Base-by-base conservation (phyloP, 2,329 filamentous ascomycete genomes). In the Beauveria asiatica region DNA sequence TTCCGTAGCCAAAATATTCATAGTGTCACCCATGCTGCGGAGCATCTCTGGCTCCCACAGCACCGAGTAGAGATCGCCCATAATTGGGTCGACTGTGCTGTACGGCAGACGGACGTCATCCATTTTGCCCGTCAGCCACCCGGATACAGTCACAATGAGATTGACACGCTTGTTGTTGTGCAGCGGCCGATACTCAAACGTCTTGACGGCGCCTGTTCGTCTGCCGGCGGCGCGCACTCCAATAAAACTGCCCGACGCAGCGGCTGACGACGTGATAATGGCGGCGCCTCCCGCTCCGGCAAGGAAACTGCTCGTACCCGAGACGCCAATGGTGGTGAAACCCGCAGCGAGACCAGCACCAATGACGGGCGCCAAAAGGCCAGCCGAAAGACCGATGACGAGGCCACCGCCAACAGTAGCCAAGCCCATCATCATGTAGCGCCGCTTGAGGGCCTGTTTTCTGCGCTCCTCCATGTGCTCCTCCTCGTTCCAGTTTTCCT, bases 81-180 rank as follows among this genome's bases (percentile, higher is more conserved):
- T 99, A 64, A 97, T 84, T 0, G 95, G 91, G 72, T 99, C 92
- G 7, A 99, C 88, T 0, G 95, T 99, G 76, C 92, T 97, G 74
- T 89, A 99, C 8, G 94, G 94, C 68, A 99, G 76, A 62, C 94
- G 89, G 54, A 99, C 92, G 72, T 99, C 94, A 75, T 99, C 94
- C 57, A 96, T 87, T 70, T 96, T 97, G 68, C 95, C 94, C 45
- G 91, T 97, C 89, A 99, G 95, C 94, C 94, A 99, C 3, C 94
- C 94, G 0, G 93, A 92, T 33, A 99, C 85, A 0, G 94, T 97
- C 44, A 99, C 86, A 64, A 99, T 94, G 33, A 99, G 81, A 67
- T 99, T 97, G 44, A 97, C 90, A 61, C 92, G 83, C 75, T 99
- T 99, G 75, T 97, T 97, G 76, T 99, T 99, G 78, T 97, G 92